A percentile compares a stretch with the other conserved stretches of the same genome.
Conservation (phyloP, 2,329 filamentous ascomycete genomes). For the Talaromyces sp. region DNA sequence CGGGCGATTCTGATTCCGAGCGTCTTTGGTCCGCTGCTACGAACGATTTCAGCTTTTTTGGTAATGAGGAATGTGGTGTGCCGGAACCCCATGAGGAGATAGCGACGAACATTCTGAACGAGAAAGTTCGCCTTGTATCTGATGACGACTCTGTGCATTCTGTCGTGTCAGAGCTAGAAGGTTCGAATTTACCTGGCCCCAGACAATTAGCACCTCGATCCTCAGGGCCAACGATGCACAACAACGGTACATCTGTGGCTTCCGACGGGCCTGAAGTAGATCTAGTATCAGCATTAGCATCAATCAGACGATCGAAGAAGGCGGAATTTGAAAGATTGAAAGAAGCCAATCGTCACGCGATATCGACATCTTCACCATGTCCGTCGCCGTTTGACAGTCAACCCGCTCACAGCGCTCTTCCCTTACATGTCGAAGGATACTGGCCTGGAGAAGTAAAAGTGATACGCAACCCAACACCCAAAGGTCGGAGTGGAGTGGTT, state of each 20-base stretch:
- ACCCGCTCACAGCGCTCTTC: slow-evolving; percentile 20
- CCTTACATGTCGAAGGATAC: slow-evolving; percentile 49
- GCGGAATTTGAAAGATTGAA: slow-evolving; percentile 41
- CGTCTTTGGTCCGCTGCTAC: slow-evolving; percentile 55
- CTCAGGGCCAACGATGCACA: slow-evolving; percentile 9
- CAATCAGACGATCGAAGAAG: slow-evolving; percentile 51
- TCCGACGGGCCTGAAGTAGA: slow-evolving; percentile 36
- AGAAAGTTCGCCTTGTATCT: slow-evolving; percentile 41
- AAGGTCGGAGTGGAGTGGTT: slow-evolving; percentile 41
- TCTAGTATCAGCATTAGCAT: slow-evolving; percentile 50
- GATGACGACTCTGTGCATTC: slow-evolving; percentile 21
- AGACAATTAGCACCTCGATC: slow-evolving; percentile 2
- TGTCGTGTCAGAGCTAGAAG: slow-evolving; percentile 16
- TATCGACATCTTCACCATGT: neutral
- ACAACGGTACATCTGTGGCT: slow-evolving; percentile 15
- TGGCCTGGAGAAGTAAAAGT: slow-evolving; percentile 58
- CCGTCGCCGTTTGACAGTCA: slow-evolving; percentile 20
- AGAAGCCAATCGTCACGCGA: slow-evolving; percentile 20
- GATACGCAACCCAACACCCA: slow-evolving; percentile 42
- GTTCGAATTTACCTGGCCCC: neutral
- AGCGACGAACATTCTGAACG: slow-evolving; percentile 36
- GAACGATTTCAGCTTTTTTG: slow-evolving; percentile 59
- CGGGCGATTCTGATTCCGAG: slow-evolving; percentile 56
- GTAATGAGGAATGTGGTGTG: slow-evolving; percentile 52
- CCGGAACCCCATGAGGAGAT: slow-evolving; percentile 36